phyloP scores from a whole-genome alignment of 495 filamentous ascomycete genomes.

The Achaetomiella virescens region DNA sequence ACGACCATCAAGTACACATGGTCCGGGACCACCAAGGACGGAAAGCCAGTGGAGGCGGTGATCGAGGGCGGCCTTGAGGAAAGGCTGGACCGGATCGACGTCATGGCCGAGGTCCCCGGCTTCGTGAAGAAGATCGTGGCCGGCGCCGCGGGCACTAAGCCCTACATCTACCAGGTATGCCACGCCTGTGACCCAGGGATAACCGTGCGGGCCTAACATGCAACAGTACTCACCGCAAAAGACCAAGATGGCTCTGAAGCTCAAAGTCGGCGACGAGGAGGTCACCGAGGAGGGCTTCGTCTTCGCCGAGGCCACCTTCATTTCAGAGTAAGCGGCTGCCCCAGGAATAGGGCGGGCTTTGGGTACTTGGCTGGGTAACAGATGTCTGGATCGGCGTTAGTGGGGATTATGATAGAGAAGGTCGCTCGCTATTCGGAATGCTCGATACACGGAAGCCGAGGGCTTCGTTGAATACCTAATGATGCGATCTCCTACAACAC shows the following conservation, averaged over 20 bases:
- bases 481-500: not conserved
- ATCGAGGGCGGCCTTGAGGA: constrained; percentile 65
- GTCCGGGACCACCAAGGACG: constrained; percentile 72
- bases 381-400: constrained; percentile 15
- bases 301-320: constrained; percentile 88
- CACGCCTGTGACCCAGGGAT: no score
- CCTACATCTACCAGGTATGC: constrained; percentile 92
- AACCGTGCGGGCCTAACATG: constrained; percentile 16
- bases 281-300: constrained; percentile 66
- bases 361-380: constrained; percentile 13
- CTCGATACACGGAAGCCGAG: not conserved
- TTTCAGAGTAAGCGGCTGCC: constrained; percentile 45
- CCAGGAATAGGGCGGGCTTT: not conserved
- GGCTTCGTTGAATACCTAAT: constrained; percentile 6
- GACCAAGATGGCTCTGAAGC: constrained; percentile 57
- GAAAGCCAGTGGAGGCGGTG: constrained; percentile 59
- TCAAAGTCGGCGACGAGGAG: constrained; percentile 76
- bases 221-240: constrained; percentile 56
- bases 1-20: constrained; percentile 67
- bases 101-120: constrained; percentile 92
- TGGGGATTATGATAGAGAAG: constrained; percentile 1
- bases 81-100: constrained; percentile 77
- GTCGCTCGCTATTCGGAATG: constrained; percentile 2
- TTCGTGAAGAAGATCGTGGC: constrained; percentile 92
- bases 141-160: constrained; percentile 79